Evolutionary conservation across 2,329 filamentous ascomycete species (phyloP), one percentile per base, ranked within the genome.

Genomic region (Colletotrichum lentis): DNA sequence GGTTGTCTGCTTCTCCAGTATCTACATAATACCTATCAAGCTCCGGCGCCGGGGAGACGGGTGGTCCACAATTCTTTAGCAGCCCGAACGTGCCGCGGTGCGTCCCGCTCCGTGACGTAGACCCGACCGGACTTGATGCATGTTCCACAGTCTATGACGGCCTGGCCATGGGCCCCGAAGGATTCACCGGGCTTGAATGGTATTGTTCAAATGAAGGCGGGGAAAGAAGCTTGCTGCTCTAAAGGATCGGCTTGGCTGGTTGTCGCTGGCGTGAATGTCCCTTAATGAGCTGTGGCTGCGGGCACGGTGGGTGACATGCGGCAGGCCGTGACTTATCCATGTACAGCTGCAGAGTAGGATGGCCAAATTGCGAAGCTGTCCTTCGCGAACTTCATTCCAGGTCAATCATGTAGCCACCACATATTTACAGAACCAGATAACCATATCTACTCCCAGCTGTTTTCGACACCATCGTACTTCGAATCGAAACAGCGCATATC

Each of bases 81-180:
- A 39, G 27, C 31, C 31, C 7, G 22, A 41, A 35, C 31, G 31
- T 35, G 31, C 31, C 31, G 31, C 31, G 20, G 44, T 44, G 12
- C 46, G 18, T 52, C 16, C 57, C 57, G 44, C 35, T 20, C 22
- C 46, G 46, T 31, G 35, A 43, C 35, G 20, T 20, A 20, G 35
- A 16, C 46, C 57, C 27, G 46, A 16, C 46, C 35, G 35, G 46
- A 41, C 10, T 50, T 41, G n/a, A 52, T 22, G 57, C 57, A 60
- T 31, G 22, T 37, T 16, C 37, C 35, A 52, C 46, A n/a, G 4
- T 39, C 56, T 31, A 20, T 14, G n/a, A 14, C 31, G 56, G 43
- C 14, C 16, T n/a, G 18, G 46, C 46, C 12, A 22, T 22, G 22
- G 20, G 20, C 35, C 7, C 31, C 44, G 31, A 47, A 37, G 57